phyloP scores from a whole-genome alignment of 768 basidiomycete genomes.

The Xerocomellus chrysenteron region DNA sequence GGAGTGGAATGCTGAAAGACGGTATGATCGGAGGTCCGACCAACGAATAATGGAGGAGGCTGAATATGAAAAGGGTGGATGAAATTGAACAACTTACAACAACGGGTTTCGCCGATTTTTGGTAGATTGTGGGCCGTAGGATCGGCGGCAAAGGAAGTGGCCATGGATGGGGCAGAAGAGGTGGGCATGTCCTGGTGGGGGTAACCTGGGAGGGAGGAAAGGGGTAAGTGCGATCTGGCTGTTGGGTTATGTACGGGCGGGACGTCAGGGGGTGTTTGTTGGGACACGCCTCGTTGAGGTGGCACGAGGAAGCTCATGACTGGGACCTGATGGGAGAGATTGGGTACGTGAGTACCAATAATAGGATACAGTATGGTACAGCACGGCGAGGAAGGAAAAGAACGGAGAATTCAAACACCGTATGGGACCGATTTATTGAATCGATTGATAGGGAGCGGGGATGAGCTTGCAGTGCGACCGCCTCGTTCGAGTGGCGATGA shows the following conservation, averaged over 20 bases:
- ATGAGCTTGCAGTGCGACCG: neutral
- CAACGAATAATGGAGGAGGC: conserved; percentile 1
- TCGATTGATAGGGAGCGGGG: conserved; percentile 18
- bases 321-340: conserved; percentile 19
- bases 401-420: conserved; percentile 20
- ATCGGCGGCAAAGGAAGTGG: conserved; percentile 35
- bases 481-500: conserved; percentile 1
- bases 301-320: conserved; percentile 37
- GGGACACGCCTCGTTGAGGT: conserved; percentile 33
- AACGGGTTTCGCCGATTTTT: conserved; percentile 69
- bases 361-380: conserved; percentile 20
- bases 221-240: conserved; percentile 36
- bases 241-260: conserved; percentile 34
- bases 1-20: conserved; percentile 9
- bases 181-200: conserved; percentile 32
- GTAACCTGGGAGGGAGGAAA: conserved; percentile 38
- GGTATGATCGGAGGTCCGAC: conserved; percentile 26
- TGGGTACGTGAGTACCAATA: conserved; percentile 21
- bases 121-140: conserved; percentile 41
- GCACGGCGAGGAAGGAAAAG: conserved; percentile 6
- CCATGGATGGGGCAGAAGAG: conserved; percentile 28
- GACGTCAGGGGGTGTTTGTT: conserved; percentile 27
- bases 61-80: conserved; percentile 8
- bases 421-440: conserved; percentile 14
- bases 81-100: conserved; percentile 53